Evolutionary conservation across 2,329 filamentous ascomycete species (phyloP), one percentile per base, ranked within the genome.

Genomic region (Neofusicoccum parvum): DNA sequence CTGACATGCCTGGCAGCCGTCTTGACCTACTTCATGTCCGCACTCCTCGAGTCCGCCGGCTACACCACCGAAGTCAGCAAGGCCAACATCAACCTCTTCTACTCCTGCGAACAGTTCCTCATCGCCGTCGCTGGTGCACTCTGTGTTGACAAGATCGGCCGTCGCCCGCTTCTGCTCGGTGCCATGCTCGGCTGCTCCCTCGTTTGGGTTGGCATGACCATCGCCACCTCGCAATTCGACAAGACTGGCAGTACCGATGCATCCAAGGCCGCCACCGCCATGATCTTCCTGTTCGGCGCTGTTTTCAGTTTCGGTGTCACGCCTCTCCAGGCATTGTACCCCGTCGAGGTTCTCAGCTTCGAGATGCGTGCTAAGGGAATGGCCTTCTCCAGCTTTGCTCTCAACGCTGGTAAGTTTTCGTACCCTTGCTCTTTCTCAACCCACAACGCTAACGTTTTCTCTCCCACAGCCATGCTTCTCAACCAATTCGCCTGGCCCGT

Each of bases 261-360:
- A 14, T 48, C 58, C 43, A 62, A 62, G 46, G 58, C 58, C 75
- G 10, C 70, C 76, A 4, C 74, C 74, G 62, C 74, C 72, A 78
- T 66, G 59, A 72, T 78, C 45, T 78, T 75, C 67, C 67, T 78
- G 12, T 78, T 78, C 70, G 71, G 72, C 27, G 72, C 72, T 45
- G 71, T 72, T 53, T 78, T 73, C 65, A 66, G 72, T 6, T 73
- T 73, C 60, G 76, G 75, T 45, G 73, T 74, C 67, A 78, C 76
- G 1, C 75, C 81, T 1, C 71, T 83, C 17, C 80, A 82, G 69
- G 79, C 79, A 10, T 69, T 84, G 5, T 84, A 83, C 68, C 79
- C 80, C 0, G 81, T 83, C n/a, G 82, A 84, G 67, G 81, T 79
- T 68, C 73, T 84, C 12, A 76, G 78, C 10, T 83, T 82, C 65